Percentiles rank a stretch among this genome's conserved stretches.
phyloP scores from a whole-genome alignment of 2,329 filamentous ascomycete species.

The Neospermospora avenae region DNA sequence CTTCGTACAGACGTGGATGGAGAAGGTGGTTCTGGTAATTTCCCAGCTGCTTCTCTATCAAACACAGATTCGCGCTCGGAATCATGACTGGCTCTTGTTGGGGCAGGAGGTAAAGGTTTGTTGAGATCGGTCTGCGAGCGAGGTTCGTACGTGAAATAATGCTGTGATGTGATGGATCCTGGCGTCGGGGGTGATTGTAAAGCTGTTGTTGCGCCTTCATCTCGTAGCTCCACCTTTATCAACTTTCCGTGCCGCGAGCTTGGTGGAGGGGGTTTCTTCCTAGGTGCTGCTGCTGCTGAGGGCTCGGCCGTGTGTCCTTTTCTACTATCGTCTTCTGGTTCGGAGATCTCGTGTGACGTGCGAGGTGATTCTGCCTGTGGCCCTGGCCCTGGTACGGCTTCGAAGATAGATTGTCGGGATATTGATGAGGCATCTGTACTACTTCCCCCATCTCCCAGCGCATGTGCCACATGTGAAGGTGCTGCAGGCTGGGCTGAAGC shows the following conservation, averaged over 20 bases:
- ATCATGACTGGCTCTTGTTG: conserved; percentile 44
- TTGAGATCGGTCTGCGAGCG: conserved; percentile 49
- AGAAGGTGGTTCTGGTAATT: conserved; percentile 44
- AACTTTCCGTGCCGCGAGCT: conserved; percentile 76
- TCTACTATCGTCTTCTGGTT: conserved; percentile 48
- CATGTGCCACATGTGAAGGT: conserved; percentile 31
- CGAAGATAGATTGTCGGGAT: conserved; percentile 57
- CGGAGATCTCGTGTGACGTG: conserved; percentile 57
- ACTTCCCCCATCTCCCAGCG: conserved; percentile 42
- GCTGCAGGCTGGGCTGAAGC: conserved; percentile 32
- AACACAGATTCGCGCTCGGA: conserved; percentile 46
- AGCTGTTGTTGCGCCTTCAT: conserved; percentile 38
- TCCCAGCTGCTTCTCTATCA: conserved; percentile 52
- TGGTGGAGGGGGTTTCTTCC: conserved; percentile 69
- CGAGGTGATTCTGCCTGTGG: conserved; percentile 47
- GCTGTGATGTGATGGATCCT: conserved; percentile 23
- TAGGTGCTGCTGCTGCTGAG: conserved; percentile 44
- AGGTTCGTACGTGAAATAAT: conserved; percentile 23
- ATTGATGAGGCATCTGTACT: conserved; percentile 57
- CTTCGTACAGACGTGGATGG: conserved; percentile 25
- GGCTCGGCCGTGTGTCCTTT: conserved; percentile 34
- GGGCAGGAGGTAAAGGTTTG: conserved; percentile 59
- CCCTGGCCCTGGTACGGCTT: conserved; percentile 45
- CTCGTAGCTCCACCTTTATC: conserved; percentile 52
- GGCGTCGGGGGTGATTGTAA: conserved; percentile 31